These are phyloP conservation scores for Decorospora gaudefroyi DNA, from an alignment of 2,329 filamentous ascomycete genomes.

Conservation along the genomic window DNA sequence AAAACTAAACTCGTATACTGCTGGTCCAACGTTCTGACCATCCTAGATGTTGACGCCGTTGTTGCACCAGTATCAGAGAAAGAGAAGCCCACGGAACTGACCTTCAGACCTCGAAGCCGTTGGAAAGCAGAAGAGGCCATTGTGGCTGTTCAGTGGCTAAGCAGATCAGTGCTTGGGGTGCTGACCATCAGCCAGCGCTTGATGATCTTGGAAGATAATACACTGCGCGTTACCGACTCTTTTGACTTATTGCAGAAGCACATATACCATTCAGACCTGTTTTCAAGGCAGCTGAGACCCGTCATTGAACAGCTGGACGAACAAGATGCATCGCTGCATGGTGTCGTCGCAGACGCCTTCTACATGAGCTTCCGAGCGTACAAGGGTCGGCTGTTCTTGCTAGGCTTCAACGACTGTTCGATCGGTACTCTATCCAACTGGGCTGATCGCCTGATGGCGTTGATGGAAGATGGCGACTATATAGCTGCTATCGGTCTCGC, in stretches of 20 bases:
- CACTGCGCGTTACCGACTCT: conserved; percentile 86
- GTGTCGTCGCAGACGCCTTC: conserved; percentile 94
- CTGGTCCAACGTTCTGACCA: conserved; percentile 97
- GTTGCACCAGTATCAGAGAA: conserved; percentile 64
- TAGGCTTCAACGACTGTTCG: conserved; percentile 92
- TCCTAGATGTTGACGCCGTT: conserved; percentile 80
- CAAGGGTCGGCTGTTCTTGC: conserved; percentile 87
- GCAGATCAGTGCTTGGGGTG: conserved; percentile 86
- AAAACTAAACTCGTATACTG: conserved; percentile 92
- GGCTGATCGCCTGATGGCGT: conserved; percentile 88
- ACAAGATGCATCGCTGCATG: conserved; percentile 86
- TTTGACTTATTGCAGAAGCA: conserved; percentile 91
- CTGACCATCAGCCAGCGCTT: conserved; percentile 93
- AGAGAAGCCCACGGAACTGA: conserved; percentile 76
- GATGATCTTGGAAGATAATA: conserved; percentile 85
- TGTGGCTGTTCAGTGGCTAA: conserved; percentile 95
- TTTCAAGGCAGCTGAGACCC: conserved; percentile 80
- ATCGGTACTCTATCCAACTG: conserved; percentile 94
- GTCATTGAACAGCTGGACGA: conserved; percentile 89
- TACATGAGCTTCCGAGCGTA: conserved; percentile 97
- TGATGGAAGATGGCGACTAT: conserved; percentile 98
- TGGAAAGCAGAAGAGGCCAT: conserved; percentile 96
- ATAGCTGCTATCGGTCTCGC: conserved; percentile 88
- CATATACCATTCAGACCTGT: conserved; percentile 88
- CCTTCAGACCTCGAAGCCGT: conserved; percentile 79